A percentile compares a stretch with the other conserved stretches of the same genome.
phyloP scores from a whole-genome alignment of 352 stramenopile genomes.

The Pythium aquatile region DNA sequence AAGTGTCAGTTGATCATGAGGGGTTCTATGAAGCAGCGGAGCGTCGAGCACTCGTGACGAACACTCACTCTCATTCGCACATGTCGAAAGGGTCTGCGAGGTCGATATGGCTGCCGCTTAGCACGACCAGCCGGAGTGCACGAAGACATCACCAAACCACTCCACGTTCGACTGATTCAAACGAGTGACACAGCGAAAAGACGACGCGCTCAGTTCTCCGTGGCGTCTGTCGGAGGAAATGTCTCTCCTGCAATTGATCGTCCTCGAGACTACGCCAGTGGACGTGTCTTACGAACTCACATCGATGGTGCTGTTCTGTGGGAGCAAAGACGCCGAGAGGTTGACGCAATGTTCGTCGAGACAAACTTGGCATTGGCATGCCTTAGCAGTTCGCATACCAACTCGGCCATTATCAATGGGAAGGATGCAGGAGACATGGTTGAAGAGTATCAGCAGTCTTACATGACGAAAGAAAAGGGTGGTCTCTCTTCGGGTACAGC shows the following conservation, averaged over 20 bases:
- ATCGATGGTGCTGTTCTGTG: not conserved
- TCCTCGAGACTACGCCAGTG: not conserved
- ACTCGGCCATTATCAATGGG: constrained; percentile 1
- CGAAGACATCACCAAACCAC: not conserved
- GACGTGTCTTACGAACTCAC: not conserved
- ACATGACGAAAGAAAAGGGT: constrained; percentile 2
- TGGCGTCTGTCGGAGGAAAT: no score
- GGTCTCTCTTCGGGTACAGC: not conserved
- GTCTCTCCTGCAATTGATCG: no score
- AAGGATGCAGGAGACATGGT: constrained; percentile 3
- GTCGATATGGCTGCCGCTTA: not conserved
- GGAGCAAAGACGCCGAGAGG: not conserved
- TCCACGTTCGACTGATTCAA: not conserved
- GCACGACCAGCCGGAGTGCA: not conserved
- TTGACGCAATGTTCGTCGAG: constrained; percentile 9
- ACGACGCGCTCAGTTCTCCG: not conserved
- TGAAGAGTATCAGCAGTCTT: constrained; percentile 4
- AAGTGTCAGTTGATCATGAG: not conserved
- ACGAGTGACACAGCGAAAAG: not conserved
- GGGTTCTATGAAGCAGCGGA: not conserved
- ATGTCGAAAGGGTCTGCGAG: not conserved
- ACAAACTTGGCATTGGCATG: constrained; percentile 4
- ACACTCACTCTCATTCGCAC: not conserved
- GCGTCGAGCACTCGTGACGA: not conserved
- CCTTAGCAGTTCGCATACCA: not conserved